These are phyloP conservation scores for Akanthomyces dipterigenus DNA, from an alignment of 2,329 filamentous ascomycete genomes.

Conservation along the genomic window DNA sequence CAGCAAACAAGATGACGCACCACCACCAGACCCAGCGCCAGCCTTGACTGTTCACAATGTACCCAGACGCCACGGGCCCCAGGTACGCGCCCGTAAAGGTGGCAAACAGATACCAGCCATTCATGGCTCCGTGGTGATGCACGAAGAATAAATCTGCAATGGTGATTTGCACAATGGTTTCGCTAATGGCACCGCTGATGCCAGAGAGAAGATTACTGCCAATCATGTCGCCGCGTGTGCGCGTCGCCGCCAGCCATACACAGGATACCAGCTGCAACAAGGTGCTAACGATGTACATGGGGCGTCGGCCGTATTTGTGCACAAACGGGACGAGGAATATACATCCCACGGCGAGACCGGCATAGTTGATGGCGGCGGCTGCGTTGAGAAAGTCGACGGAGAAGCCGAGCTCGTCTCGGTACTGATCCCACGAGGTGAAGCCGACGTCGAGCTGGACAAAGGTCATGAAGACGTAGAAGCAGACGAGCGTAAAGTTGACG, in stretches of 20 bases:
- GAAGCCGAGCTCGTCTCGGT: slow-evolving; percentile 5
- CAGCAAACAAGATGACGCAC: slow-evolving; percentile 17
- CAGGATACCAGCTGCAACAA: slow-evolving; percentile 28
- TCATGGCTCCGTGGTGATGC: slow-evolving; percentile 34
- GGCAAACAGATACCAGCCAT: slow-evolving; percentile 36
- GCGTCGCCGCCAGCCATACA: slow-evolving; percentile 33
- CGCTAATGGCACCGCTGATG: slow-evolving; percentile 31
- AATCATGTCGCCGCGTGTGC: slow-evolving; percentile 37
- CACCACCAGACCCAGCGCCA: slow-evolving; percentile 35
- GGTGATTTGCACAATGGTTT: slow-evolving; percentile 33
- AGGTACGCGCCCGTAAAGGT: slow-evolving; percentile 24
- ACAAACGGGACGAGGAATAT: slow-evolving; percentile 18
- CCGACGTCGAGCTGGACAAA: slow-evolving; percentile 11
- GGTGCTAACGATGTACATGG: slow-evolving; percentile 27
- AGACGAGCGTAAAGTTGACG: slow-evolving; percentile 23
- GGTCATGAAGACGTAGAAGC: slow-evolving; percentile 32
- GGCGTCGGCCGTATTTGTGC: slow-evolving; percentile 19
- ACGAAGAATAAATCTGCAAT: slow-evolving; percentile 27
- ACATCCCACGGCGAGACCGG: slow-evolving; percentile 17
- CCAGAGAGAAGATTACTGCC: slow-evolving; percentile 31
- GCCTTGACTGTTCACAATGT: slow-evolving; percentile 18
- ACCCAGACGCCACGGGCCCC: slow-evolving; percentile 23
- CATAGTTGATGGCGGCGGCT: slow-evolving; percentile 12
- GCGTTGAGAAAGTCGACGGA: slow-evolving; percentile 9
- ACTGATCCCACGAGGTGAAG: slow-evolving; percentile 9